Base-by-base conservation (phyloP, 345 rosid species). In the Eutrema yunnanense region DNA sequence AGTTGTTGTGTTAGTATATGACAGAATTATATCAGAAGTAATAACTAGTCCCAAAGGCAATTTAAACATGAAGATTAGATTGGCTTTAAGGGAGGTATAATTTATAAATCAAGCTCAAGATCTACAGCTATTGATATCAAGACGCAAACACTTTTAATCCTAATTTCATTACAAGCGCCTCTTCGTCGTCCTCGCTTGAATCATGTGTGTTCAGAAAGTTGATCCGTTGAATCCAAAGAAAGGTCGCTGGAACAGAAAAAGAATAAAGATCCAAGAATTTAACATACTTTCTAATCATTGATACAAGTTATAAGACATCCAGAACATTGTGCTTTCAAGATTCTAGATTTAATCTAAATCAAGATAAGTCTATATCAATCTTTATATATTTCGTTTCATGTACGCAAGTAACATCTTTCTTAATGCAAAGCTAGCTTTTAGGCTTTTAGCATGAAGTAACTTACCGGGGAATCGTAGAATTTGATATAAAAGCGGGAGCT, bases 401-500 rank as follows among this genome's bases (percentile, higher is more conserved):
- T 29, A 61, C 8, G 61, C 53, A 58, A 46, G 7, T 37, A 2
- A n/a, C 9, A 50, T 33, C 3, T 8, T 58, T 37, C 26, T 51
- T 29, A 0, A 3, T 71, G 34, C 13, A 41, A 6, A 49, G 54
- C 37, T 33, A 22, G 26, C 26, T 22, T 22, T 22, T 22, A 22
- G 26, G 26, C 26, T 27, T 58, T 32, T 4, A 58, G 6, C 4
- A 30, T 1, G 65, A 56, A 19, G 59, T 43, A 29, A 29, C 78
- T 54, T 63, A 92, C 98, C 79, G 86, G 82, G 38, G 81, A 89
- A 83, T 90, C 96, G 66, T 84, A 87, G 64, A 92, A 86, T 69
- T 92, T 92, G 77, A 95, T 95, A 65, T 88, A 90, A 72, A 90
- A 95, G 50, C 99, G 96, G 34, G 96, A 88, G 81, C 88, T 81